phyloP scores from a whole-genome alignment of 768 basidiomycete genomes.

The Pholiota molesta region DNA sequence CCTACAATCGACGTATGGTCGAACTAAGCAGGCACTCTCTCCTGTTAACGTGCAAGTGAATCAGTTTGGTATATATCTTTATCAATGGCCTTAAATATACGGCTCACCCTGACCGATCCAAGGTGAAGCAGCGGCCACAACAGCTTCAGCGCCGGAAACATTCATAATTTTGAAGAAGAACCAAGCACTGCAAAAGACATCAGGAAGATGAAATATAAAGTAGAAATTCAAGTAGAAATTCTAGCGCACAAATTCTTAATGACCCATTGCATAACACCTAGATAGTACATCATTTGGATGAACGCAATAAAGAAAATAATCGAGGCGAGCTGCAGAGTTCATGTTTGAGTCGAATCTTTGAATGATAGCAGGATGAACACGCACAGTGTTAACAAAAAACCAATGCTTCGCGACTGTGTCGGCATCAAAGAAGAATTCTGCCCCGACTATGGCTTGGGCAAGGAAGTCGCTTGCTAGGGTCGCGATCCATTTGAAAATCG shows the following conservation, averaged over 20 bases:
- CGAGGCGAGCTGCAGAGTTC: constrained; percentile 52
- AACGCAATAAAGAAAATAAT: constrained; percentile 96
- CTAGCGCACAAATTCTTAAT: constrained; percentile 74
- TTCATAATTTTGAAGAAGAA: constrained; percentile 92
- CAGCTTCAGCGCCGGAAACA: constrained; percentile 93
- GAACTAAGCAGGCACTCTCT: constrained; percentile 85
- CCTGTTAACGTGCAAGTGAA: constrained; percentile 25
- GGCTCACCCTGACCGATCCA: constrained; percentile 81
- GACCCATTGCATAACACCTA: constrained; percentile 94
- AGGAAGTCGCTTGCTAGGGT: constrained; percentile 82
- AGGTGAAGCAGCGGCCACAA: constrained; percentile 91
- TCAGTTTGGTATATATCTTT: not conserved
- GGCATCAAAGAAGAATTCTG: constrained; percentile 80
- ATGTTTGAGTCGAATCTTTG: constrained; percentile 7
- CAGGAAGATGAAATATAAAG: not conserved
- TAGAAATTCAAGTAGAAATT: not conserved
- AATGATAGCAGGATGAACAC: constrained; percentile 23
- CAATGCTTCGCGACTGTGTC: constrained; percentile 68
- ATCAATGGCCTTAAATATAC: not conserved
- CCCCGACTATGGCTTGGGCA: constrained; percentile 65
- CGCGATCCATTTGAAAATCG: constrained; percentile 84
- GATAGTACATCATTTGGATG: constrained; percentile 88
- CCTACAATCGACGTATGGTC: constrained; percentile 74
- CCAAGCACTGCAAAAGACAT: constrained; percentile 64
- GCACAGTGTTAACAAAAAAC: constrained; percentile 83